Evolutionary conservation across 805 yeast species (phyloP).

Genomic region (Monosporozyma siamensis): DNA sequence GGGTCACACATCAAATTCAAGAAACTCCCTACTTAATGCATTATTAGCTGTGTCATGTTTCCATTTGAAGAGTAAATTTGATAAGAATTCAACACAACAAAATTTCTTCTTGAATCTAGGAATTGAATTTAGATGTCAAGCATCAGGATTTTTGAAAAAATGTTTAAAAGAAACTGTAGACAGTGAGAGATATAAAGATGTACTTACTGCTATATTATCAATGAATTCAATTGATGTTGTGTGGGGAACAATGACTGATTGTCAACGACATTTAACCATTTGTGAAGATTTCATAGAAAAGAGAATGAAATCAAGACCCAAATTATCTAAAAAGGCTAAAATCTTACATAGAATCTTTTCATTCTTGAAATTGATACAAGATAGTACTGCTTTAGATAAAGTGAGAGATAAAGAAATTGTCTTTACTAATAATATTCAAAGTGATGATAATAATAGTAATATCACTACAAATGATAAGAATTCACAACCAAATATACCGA

Average conservation of each 20-base stretch:
- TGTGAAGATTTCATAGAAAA: slow-evolving; percentile 67
- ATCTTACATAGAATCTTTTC: slow-evolving; percentile 71
- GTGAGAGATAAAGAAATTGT: slow-evolving; percentile 14
- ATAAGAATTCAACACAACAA: slow-evolving; percentile 58
- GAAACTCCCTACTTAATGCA: slow-evolving; percentile 71
- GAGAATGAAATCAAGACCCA: slow-evolving; percentile 57
- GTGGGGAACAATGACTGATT: slow-evolving; percentile 86
- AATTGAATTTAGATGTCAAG: slow-evolving; percentile 64
- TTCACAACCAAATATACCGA: too few species aligned
- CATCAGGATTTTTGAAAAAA: slow-evolving; percentile 53
- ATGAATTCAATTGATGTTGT: slow-evolving; percentile 85
- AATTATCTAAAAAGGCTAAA: slow-evolving; percentile 64
- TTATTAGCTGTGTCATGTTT: slow-evolving; percentile 74
- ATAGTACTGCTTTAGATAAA: slow-evolving; percentile 44
- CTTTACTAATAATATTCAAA: slow-evolving; percentile 10
- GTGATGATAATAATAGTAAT: slow-evolving; percentile 5
- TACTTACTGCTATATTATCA: slow-evolving; percentile 69
- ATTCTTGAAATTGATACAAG: slow-evolving; percentile 66
- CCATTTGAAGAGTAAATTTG: slow-evolving; percentile 64
- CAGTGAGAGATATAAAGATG: slow-evolving; percentile 70
- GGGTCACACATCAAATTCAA: slow-evolving; percentile 66
- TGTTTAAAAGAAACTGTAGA: slow-evolving; percentile 45
- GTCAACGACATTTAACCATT: slow-evolving; percentile 62
- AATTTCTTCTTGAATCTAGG: slow-evolving; percentile 64
- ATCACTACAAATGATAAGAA: too few species aligned